Conservation (phyloP, 768 basidiomycete species). For the Leccinum longicurvipes region DNA sequence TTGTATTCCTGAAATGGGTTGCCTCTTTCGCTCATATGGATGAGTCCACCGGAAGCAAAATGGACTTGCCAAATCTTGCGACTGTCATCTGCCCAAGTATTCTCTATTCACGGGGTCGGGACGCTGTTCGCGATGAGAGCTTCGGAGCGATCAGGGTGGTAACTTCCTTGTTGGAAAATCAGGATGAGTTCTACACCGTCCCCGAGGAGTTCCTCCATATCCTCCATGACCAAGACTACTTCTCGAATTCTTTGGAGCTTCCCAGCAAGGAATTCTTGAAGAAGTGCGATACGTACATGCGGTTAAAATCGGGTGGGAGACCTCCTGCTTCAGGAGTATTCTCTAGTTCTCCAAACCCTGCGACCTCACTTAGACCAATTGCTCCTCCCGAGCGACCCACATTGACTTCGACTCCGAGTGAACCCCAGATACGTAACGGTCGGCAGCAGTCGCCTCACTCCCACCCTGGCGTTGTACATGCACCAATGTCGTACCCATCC, state of each 20-base stretch:
- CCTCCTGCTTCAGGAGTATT: constrained; percentile 32
- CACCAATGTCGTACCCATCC: constrained; percentile 44
- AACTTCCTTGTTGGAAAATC: constrained; percentile 82
- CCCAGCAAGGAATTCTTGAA: constrained; percentile 95
- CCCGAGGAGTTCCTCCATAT: constrained; percentile 87
- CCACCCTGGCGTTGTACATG: constrained; percentile 38
- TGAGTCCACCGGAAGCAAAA: constrained; percentile 95
- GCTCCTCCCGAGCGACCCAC: constrained; percentile 47
- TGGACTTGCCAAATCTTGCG: constrained; percentile 94
- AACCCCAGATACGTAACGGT: constrained; percentile 36
- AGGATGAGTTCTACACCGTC: constrained; percentile 95
- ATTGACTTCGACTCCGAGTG: constrained; percentile 38
- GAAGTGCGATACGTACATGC: constrained; percentile 91
- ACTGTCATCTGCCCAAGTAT: constrained; percentile 99
- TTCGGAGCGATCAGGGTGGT: constrained; percentile 85
- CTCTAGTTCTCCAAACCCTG: constrained; percentile 26
- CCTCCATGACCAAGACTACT: constrained; percentile 89
- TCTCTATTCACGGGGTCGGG: constrained; percentile 81
- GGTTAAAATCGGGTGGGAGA: constrained; percentile 60
- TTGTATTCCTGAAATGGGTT: constrained; percentile 99
- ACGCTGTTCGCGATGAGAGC: constrained; percentile 90
- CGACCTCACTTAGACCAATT: constrained; percentile 25
- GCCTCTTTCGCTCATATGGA: constrained; percentile 98
- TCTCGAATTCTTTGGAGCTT: constrained; percentile 81
- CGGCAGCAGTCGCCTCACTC: constrained; percentile 41